Evolutionary conservation across 75 land plant species (phyloP), one percentile per base, ranked within the genome.

Genomic region (Azolla pinnata): DNA sequence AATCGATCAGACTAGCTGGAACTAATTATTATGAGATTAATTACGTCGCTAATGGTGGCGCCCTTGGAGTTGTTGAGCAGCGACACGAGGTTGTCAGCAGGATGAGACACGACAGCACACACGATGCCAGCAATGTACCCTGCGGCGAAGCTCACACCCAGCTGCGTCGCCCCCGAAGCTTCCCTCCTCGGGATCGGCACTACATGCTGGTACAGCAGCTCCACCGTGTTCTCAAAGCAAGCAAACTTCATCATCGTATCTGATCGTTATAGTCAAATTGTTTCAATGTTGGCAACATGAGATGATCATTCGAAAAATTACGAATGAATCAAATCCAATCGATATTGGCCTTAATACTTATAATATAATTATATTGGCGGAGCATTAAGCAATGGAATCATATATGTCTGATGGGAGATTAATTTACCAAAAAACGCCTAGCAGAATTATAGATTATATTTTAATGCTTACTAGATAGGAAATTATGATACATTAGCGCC

Each of bases 171-270:
- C 45, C 85, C 85, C 70, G 81, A 79, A 59, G 91, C 86, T 54
- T 90, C 50, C 7, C 75, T 73, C 70, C 86, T 90, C 0, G 93
- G 89, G 0, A 57, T 48, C 16, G 91, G 91, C 16, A 86, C 78
- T 18, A 62, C 84, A 52, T 86, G 40, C 57, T 78, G 80, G 73
- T 90, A 90, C 0, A 90, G 46, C 38, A 69, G 52, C 73, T 90
- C 96, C 28, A 90, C 87, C 17, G 78, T 79, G 0, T 69, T 81
- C 60, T 90, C 96, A 60, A 86, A 90, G 29, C 88, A 75, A 1
- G 91, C 81, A 79, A 90, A 86, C 59, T 90, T 90, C 91, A 86
- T 86, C 96, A 90, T 90, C 0, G 93, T 88, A 62, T 86, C 96
- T 90, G 87, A 35, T 50, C 24, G 23, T 17, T 2, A 51, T 20